Evolutionary conservation across 805 yeast species (phyloP), one percentile per base, ranked within the genome.

Genomic region (Maudiozyma serrabonitensis): DNA sequence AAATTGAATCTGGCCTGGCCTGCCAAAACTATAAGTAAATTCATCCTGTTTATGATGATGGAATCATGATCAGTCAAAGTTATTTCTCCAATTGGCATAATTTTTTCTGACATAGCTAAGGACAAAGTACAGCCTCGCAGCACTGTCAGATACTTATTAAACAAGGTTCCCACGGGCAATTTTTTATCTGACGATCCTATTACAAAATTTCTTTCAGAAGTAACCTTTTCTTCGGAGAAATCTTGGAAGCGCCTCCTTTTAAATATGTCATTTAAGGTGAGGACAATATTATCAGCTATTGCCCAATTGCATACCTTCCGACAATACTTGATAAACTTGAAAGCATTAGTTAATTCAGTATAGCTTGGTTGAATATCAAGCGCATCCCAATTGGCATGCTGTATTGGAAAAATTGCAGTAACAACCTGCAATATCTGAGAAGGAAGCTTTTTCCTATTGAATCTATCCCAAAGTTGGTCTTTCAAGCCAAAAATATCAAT

Each of bases 271-370:
- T 63, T 56, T 19, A 63, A 43, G 11, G 40, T 44, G 50, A 81
- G 76, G 26, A 87, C 68, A 47, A 87, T 82, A 19, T 73, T 74
- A 45, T 72, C 61, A 43, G 62, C 63, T 16, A 74, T 52, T 19
- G 52, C 59, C 74, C 72, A 69, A 11, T 68, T 68, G 21, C 55
- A 51, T 6, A 55, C 54, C 31, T 60, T 60, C 12, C 41, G 34
- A 43, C 60, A 52, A 43, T 51, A 54, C 3, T 50, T 47, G 4
- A 61, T 45, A 32, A 61, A 57, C 7, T 47, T 48, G 12, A 63
- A 51, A 16, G 61, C 51, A 1, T 49, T 49, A 1, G 26, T 3
- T n/a, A 59, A 26, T 11, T 46, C 47, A 1, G 23, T 23, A 41
- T 51, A 63, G 9, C 46, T 46, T 12, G 47, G 41, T 4, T 49